These are phyloP conservation scores for Vachellia collinsii DNA, from an alignment of 306 rosid species.

Conservation along the genomic window DNA sequence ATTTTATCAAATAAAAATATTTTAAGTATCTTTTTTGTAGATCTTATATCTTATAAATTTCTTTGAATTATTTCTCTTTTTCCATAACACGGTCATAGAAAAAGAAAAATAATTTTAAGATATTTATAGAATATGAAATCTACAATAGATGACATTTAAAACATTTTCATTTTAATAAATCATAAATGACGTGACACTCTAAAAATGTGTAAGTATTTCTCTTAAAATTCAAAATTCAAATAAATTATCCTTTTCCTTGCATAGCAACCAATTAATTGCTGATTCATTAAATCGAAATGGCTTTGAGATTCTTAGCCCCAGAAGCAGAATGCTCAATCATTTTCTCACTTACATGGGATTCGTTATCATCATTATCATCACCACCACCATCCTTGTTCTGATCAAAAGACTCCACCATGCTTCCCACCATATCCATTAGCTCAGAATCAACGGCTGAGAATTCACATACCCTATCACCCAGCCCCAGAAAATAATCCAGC, in stretches of 20 bases:
- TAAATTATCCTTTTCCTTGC: not conserved
- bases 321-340: conserved; percentile 45
- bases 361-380: conserved; percentile 37
- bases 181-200: too few relatives aligned
- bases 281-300: conserved; percentile 77
- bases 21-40: too few relatives aligned
- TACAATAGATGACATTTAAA: too few relatives aligned
- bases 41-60: too few relatives aligned
- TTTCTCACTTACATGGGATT: conserved; percentile 51
- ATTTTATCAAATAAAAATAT: too few relatives aligned
- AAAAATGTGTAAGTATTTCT: too few relatives aligned
- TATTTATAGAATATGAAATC: too few relatives aligned
- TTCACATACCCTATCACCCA: conserved; percentile 54
- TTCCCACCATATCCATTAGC: conserved; percentile 60
- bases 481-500: conserved; percentile 51
- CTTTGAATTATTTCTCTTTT: too few relatives aligned
- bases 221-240: not conserved
- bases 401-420: conserved; percentile 50
- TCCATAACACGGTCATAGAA: too few relatives aligned
- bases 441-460: conserved; percentile 56
- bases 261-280: conserved; percentile 50
- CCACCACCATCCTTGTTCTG: conserved; percentile 13
- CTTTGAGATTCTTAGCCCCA: conserved; percentile 52
- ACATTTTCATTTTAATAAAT: too few relatives aligned
- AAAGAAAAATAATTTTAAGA: too few relatives aligned